These are phyloP conservation scores for Fusarium armeniacum DNA, from an alignment of 2,329 filamentous ascomycete genomes.

Conservation along the genomic window DNA sequence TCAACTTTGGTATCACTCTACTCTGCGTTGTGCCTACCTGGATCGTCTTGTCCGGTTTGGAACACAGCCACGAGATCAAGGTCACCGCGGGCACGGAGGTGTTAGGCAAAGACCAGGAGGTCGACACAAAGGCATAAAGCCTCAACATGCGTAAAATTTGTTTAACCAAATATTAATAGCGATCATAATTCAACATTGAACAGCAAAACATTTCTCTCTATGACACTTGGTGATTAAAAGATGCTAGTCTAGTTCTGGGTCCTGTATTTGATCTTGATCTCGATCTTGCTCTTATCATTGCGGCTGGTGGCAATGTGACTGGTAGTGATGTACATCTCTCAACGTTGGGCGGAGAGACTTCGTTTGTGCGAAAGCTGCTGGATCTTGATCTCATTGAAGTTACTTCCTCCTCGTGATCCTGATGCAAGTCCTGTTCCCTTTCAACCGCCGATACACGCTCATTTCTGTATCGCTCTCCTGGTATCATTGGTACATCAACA, in stretches of 20 bases:
- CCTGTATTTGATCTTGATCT: constrained; percentile 5
- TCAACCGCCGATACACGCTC: not conserved
- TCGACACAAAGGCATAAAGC: constrained; percentile 1
- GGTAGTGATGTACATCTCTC: constrained; percentile 16
- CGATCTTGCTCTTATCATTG: not conserved
- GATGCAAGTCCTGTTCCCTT: constrained; percentile 7
- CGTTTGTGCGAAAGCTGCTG: constrained; percentile 14
- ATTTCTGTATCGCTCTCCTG: constrained; percentile 11
- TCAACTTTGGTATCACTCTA: constrained; percentile 26
- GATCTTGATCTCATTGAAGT: not conserved
- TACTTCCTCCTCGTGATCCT: constrained; percentile 11
- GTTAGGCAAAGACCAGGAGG: constrained; percentile 5
- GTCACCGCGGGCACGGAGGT: not conserved
- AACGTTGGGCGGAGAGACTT: not conserved
- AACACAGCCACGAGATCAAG: constrained; percentile 27
- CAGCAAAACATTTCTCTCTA: not conserved
- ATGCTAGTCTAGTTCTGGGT: not conserved
- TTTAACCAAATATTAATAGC: constrained; percentile 8
- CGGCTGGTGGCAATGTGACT: not conserved
- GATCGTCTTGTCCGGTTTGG: constrained; percentile 21
- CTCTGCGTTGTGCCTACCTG: constrained; percentile 19
- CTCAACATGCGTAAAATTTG: not conserved
- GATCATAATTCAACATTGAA: constrained; percentile 23
- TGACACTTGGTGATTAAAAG: constrained; percentile 1
- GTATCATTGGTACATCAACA: constrained; percentile 26